Conservation (phyloP, 179 eudicot species). For the Drosera spatulata region DNA sequence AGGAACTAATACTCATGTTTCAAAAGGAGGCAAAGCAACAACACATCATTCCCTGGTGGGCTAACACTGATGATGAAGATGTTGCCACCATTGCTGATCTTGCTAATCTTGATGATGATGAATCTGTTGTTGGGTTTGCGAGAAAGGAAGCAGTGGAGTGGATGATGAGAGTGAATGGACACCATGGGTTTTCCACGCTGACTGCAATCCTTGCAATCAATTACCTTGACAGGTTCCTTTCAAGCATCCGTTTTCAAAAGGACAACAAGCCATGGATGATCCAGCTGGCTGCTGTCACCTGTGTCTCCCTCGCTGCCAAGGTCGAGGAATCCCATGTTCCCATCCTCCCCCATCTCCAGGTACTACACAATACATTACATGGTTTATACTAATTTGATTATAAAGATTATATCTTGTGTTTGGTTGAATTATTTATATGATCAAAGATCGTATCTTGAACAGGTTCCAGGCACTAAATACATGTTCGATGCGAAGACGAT, state of each 20-base stretch:
- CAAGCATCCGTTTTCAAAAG: conserved; percentile 14
- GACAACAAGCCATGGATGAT: conserved; percentile 66
- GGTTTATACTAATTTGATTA: no score
- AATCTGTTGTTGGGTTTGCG: conserved; percentile 8
- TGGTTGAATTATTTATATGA: no score
- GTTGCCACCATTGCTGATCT: no score
- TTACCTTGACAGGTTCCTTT: conserved; percentile 54
- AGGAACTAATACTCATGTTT: conserved; percentile 49
- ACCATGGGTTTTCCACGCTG: conserved; percentile 47
- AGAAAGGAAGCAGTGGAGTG: conserved; percentile 45
- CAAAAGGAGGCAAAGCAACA: conserved; percentile 26
- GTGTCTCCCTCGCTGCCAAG: conserved; percentile 89
- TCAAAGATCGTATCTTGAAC: neutral
- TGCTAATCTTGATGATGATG: neutral
- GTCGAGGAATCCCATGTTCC: conserved; percentile 84
- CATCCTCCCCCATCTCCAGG: conserved; percentile 76
- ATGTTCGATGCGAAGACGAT: conserved; percentile 58
- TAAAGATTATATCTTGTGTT: no score
- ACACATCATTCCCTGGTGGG: conserved; percentile 3
- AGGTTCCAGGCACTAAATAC: conserved; percentile 47
- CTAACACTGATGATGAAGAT: no score
- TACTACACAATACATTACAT: conserved; percentile 8
- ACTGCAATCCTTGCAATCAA: conserved; percentile 59
- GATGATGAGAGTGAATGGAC: conserved; percentile 21
- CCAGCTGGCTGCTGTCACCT: conserved; percentile 80